These are phyloP conservation scores for Peronospora destructor DNA, from an alignment of 352 stramenopile species.

Conservation along the genomic window DNA sequence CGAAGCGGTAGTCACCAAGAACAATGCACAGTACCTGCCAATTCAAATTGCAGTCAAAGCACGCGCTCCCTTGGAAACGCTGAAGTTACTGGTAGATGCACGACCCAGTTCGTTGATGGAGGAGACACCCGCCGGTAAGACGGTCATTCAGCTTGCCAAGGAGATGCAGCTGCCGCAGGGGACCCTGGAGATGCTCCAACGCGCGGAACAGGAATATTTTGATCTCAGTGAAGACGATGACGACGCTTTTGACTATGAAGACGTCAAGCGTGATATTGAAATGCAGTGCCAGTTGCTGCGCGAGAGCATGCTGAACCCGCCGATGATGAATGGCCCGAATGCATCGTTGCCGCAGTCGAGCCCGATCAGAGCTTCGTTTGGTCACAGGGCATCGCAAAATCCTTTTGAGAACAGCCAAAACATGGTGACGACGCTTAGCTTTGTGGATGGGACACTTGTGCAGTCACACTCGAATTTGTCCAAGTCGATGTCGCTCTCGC, in stretches of 20 bases:
- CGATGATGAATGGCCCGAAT: constrained; percentile 28
- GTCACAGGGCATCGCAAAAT: constrained; percentile 24
- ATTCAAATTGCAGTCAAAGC: constrained; percentile 80
- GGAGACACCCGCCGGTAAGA: constrained; percentile 68
- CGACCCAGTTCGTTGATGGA: constrained; percentile 62
- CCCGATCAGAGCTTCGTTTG: constrained; percentile 27
- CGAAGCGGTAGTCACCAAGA: constrained; percentile 66
- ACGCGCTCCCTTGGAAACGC: constrained; percentile 37
- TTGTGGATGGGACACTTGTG: constrained; percentile 32
- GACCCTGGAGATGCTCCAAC: constrained; percentile 55
- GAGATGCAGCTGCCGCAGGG: constrained; percentile 42
- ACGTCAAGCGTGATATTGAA: constrained; percentile 68
- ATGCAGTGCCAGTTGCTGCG: constrained; percentile 70
- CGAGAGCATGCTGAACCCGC: constrained; percentile 60
- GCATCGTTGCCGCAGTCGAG: constrained; percentile 25
- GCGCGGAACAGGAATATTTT: constrained; percentile 64
- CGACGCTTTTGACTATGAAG: constrained; percentile 57
- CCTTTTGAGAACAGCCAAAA: constrained; percentile 31
- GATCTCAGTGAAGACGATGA: constrained; percentile 55
- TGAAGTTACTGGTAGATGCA: constrained; percentile 55
- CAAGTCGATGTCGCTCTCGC: constrained; percentile 17
- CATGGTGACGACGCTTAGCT: constrained; percentile 41
- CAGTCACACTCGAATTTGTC: constrained; percentile 32
- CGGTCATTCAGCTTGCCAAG: constrained; percentile 51
- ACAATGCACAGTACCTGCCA: constrained; percentile 77